Evolutionary conservation across 2,329 filamentous ascomycete genomes (phyloP).

Genomic region (Orbilia quercus): DNA sequence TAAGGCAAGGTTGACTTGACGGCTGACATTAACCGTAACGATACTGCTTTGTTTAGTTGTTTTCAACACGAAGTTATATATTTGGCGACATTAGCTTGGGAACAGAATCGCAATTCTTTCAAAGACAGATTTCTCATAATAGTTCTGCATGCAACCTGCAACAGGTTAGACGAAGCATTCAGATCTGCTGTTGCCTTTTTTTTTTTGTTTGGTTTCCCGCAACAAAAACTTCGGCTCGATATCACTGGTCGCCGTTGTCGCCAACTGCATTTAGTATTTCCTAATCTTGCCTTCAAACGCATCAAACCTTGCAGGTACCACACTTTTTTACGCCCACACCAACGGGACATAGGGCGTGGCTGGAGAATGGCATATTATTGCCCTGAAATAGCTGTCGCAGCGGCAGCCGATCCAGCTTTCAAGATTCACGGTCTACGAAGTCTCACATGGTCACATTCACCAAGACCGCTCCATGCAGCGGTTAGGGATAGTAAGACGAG

Average conservation of each 20-base stretch:
- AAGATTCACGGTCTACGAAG: conserved; percentile 55
- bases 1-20: conserved; percentile 54
- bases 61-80: conserved; percentile 38
- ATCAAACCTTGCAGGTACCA: conserved; percentile 55
- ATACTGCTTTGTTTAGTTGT: conserved; percentile 1
- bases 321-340: conserved; percentile 30
- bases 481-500: conserved; percentile 50
- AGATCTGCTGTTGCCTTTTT: neutral
- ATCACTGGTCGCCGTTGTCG: conserved; percentile 54
- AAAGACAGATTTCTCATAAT: conserved; percentile 19
- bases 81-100: conserved; percentile 22
- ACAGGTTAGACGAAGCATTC: conserved; percentile 39
- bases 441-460: conserved; percentile 57
- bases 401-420: conserved; percentile 55
- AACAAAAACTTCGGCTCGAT: conserved; percentile 44
- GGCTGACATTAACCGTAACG: conserved; percentile 40
- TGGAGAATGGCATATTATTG: conserved; percentile 56
- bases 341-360: conserved; percentile 24
- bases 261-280: conserved; percentile 55
- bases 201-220: conserved; percentile 20
- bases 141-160: conserved; percentile 30
- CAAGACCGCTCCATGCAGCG: conserved; percentile 49
- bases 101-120: conserved; percentile 14
- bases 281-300: conserved; percentile 41
- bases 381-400: conserved; percentile 56